These are phyloP conservation scores for Haemoproteus tartakovskyi DNA, from an alignment of 169 alveolate species.

Conservation along the genomic window DNA sequence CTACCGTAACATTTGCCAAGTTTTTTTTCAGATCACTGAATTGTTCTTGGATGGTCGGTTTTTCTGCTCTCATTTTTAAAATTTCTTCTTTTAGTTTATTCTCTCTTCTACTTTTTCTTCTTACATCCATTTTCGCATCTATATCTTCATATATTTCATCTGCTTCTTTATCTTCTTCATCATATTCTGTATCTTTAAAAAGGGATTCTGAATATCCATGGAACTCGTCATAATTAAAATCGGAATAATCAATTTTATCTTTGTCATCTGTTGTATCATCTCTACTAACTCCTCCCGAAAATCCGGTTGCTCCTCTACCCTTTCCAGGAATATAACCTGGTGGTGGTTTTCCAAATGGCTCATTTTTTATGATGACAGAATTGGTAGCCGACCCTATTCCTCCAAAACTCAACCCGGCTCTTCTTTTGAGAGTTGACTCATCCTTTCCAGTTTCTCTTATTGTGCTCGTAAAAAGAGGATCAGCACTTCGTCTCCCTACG, in stretches of 20 bases:
- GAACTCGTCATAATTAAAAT: slow-evolving; percentile 90
- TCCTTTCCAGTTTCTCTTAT: too few relatives aligned
- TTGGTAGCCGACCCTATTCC: too few relatives aligned
- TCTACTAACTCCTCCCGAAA: slow-evolving; percentile 97
- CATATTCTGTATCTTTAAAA: slow-evolving; percentile 85
- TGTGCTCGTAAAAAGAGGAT: too few relatives aligned
- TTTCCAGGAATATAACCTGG: slow-evolving; percentile 95
- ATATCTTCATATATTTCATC: slow-evolving; percentile 88
- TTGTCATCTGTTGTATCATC: slow-evolving; percentile 88
- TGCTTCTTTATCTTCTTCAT: slow-evolving; percentile 93
- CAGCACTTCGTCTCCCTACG: too few relatives aligned
- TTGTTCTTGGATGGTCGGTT: slow-evolving; percentile 68
- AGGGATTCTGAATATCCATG: slow-evolving; percentile 88
- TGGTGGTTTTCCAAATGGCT: slow-evolving; percentile 93
- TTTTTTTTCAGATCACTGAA: slow-evolving; percentile 65
- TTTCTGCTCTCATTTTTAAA: slow-evolving; percentile 85
- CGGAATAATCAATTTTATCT: slow-evolving; percentile 87
- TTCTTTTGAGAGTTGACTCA: too few relatives aligned
- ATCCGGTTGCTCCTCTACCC: slow-evolving; percentile 97
- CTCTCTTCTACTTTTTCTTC: slow-evolving; percentile 89
- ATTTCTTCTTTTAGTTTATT: slow-evolving; percentile 84
- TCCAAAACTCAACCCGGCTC: too few relatives aligned
- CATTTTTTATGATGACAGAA: slow-evolving; percentile 6
- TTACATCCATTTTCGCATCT: slow-evolving; percentile 88
- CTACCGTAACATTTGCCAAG: slow-evolving; percentile 82